Base-by-base conservation (phyloP, 768 basidiomycete genomes). In the Phlebiopsis flavidoalba region DNA sequence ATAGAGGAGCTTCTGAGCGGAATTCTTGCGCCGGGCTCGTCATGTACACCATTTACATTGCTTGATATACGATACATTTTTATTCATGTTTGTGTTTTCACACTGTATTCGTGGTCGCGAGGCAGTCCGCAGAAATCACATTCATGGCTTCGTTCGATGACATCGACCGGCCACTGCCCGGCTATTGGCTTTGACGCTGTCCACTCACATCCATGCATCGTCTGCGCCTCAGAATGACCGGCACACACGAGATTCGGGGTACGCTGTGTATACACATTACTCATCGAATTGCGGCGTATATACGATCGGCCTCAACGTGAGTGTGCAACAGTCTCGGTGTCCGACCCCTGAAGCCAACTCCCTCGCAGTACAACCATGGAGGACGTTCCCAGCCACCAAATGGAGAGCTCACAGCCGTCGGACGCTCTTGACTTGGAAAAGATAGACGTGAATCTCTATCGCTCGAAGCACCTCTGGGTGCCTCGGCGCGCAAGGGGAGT, bases 361-460 rank as follows among this genome's bases (percentile, higher is more conserved):
- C 40, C 40, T 43, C 14, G 46, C 22, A 14, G 21, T 37, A 5
- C 21, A 52, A 45, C 6, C 31, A 76, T 78, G 76, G 74, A 73
- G 26, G 71, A 69, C 58, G 33, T 64, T 26, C 53, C 59, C 53
- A 74, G 74, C 46, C 79, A 77, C 65, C 82, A 83, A 70, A 80
- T 73, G n/a, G 85, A 87, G 67, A 83, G 85, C 63, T 79, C 82
- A 60, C 84, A 83, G 53, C 89, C 91, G 52, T 84, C 88, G 0
- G 84, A 86, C 2, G 83, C 87, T 15, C 77, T 94, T 5, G 89
- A 93, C 60, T 83, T 93, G 21, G 92, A 93, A 68, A 80, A 83
- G 59, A 79, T 94, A 24, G 92, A 93, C 64, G 78, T 80, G 50
- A 88, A 89, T 69, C 73, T 93, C 45, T 93, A 87, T 68, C 86